Conservation (phyloP, 2,329 filamentous ascomycete genomes). For the Aspergillus uvarum region DNA sequence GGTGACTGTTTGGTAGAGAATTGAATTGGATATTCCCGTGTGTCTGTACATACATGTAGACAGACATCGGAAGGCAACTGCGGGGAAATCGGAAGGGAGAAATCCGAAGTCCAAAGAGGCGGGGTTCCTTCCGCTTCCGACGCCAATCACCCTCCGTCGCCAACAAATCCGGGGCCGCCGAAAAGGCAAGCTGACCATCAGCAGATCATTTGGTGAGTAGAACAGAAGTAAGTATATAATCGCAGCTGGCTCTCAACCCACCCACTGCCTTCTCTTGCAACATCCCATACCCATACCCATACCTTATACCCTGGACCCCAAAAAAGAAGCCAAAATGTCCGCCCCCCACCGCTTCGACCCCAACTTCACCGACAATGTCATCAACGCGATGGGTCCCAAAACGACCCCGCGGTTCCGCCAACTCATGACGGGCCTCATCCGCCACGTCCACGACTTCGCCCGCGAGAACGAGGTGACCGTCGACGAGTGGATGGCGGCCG, state of each 20-base stretch:
- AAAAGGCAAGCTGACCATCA: neutral
- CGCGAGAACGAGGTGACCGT: conserved; percentile 59
- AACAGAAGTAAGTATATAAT: neutral
- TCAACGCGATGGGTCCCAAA: conserved; percentile 72
- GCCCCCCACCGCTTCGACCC: conserved; percentile 44
- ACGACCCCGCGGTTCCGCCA: conserved; percentile 65
- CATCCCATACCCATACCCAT: too few species aligned
- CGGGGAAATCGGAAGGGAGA: neutral
- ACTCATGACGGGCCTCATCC: conserved; percentile 56
- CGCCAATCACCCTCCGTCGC: neutral
- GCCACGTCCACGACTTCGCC: conserved; percentile 60
- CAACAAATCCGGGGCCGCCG: neutral
- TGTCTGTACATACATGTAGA: too few species aligned
- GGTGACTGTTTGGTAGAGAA: neutral
- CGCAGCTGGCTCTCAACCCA: neutral
- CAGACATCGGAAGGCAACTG: neutral
- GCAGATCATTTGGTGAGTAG: neutral
- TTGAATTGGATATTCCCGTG: too few species aligned
- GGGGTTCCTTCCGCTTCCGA: neutral
- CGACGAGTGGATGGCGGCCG: conserved; percentile 59
- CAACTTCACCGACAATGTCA: conserved; percentile 65
- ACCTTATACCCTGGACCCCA: neutral
- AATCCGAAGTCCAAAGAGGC: neutral
- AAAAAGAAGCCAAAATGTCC: conserved; percentile 18
- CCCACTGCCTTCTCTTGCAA: neutral